Percentiles rank a stretch among this genome's conserved stretches.
phyloP scores from a whole-genome alignment of 2,329 filamentous ascomycete species.

The Rasamsonia emersonii region DNA sequence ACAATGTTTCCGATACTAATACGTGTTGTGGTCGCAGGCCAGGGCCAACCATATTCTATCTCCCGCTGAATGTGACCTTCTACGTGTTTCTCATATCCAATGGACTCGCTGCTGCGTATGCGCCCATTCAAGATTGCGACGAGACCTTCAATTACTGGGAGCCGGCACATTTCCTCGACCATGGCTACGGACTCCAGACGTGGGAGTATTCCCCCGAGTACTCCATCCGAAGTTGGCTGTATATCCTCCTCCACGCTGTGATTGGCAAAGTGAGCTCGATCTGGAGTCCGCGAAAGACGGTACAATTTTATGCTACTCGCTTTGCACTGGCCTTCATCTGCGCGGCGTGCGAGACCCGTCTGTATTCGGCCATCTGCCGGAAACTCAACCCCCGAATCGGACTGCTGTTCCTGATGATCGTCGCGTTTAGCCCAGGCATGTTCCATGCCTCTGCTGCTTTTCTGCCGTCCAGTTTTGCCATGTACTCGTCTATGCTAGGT shows the following conservation, averaged over 20 bases:
- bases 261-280: constrained; percentile 60
- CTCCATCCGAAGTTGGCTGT: constrained; percentile 92
- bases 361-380: constrained; percentile 69
- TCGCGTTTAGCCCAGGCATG: constrained; percentile 76
- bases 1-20: constrained; percentile 1
- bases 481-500: constrained; percentile 86
- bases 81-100: constrained; percentile 70
- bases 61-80: constrained; percentile 69
- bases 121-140: constrained; percentile 95
- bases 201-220: constrained; percentile 98
- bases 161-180: constrained; percentile 84
- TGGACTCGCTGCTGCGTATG: constrained; percentile 65
- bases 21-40: too few species aligned
- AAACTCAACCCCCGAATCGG: constrained; percentile 76
- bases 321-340: constrained; percentile 66
- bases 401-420: constrained; percentile 70
- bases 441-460: constrained; percentile 85
- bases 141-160: constrained; percentile 99
- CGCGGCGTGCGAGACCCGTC: constrained; percentile 69
- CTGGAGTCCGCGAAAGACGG: constrained; percentile 36
- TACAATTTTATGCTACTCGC: constrained; percentile 82
- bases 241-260: constrained; percentile 69
- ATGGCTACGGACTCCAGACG: constrained; percentile 89
- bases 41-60: constrained; percentile 44
- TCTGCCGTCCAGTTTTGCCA: constrained; percentile 89